Evolutionary conservation across 2,329 filamentous ascomycete genomes (phyloP).

Genomic region (Diaporthe australafricana): DNA sequence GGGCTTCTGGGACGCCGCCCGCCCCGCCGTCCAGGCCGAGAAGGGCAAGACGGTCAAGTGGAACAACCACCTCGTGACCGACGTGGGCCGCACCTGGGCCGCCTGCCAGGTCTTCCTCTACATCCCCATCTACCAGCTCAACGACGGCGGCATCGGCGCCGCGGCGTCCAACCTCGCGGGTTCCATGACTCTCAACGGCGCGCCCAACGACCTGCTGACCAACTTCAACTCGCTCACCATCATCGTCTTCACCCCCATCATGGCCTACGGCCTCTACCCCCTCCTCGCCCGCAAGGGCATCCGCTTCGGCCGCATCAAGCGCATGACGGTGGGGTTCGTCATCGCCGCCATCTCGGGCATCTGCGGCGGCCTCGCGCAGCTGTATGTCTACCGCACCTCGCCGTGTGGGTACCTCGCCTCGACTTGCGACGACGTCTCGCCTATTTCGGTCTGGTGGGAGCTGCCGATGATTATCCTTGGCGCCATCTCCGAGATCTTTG

Average conservation of each 20-base stretch:
- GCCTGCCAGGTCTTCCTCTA: constrained; percentile 55
- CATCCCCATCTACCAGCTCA: constrained; percentile 53
- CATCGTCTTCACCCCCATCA: constrained; percentile 66
- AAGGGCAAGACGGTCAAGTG: constrained; percentile 66
- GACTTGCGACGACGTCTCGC: constrained; percentile 48
- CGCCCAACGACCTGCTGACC: constrained; percentile 70
- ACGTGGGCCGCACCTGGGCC: constrained; percentile 65
- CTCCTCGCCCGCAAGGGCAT: constrained; percentile 62
- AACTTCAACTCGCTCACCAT: constrained; percentile 71
- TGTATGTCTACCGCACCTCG: constrained; percentile 67
- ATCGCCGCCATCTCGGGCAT: constrained; percentile 45
- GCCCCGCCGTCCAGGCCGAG: constrained; percentile 63
- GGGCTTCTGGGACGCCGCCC: constrained; percentile 70
- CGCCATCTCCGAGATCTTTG: constrained; percentile 67
- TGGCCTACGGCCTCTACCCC: constrained; percentile 69
- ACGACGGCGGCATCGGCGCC: constrained; percentile 53
- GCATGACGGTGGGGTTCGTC: constrained; percentile 68
- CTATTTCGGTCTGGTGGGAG: constrained; percentile 65
- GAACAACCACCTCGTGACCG: constrained; percentile 75
- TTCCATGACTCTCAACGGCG: constrained; percentile 58
- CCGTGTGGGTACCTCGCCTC: constrained; percentile 63
- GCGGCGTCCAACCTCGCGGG: constrained; percentile 51
- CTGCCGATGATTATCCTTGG: constrained; percentile 62
- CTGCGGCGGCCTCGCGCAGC: constrained; percentile 68
- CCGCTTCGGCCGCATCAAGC: constrained; percentile 67